Percentiles rank a stretch among this genome's conserved stretches.
Conservation (phyloP, 2,329 filamentous ascomycete species). For the Zymoseptoria pseudotritici region DNA sequence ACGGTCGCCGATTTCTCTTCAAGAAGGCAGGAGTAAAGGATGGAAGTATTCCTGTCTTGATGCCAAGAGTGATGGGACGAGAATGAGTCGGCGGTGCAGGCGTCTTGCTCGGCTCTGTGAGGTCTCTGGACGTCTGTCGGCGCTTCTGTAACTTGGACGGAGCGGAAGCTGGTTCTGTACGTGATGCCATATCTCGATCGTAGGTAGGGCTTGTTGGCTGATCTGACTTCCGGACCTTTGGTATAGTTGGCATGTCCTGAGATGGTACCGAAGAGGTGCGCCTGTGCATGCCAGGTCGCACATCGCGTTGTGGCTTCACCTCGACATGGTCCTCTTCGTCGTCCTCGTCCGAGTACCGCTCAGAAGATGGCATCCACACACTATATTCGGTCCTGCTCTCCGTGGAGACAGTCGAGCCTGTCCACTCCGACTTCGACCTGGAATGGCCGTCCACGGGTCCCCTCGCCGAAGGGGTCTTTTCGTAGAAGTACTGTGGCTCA, state of each 20-base stretch:
- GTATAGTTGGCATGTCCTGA: slow-evolving; percentile 39
- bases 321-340: slow-evolving; percentile 23
- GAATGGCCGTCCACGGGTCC: slow-evolving; percentile 15
- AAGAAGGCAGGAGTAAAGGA: slow-evolving; percentile 32
- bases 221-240: slow-evolving; percentile 37
- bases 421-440: slow-evolving; percentile 23
- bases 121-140: slow-evolving; percentile 6
- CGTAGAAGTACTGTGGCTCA: slow-evolving; percentile 18
- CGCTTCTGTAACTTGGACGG: slow-evolving; percentile 31
- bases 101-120: slow-evolving; percentile 1
- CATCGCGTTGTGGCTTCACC: slow-evolving; percentile 5
- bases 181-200: slow-evolving; percentile 14
- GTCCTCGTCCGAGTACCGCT: slow-evolving; percentile 25
- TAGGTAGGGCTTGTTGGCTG: slow-evolving; percentile 29
- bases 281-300: slow-evolving; percentile 34
- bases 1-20: slow-evolving; percentile 59
- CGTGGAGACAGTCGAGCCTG: slow-evolving; percentile 11
- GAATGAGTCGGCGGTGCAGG: slow-evolving; percentile 27
- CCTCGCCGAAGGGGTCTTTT: slow-evolving; percentile 10
- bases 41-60: slow-evolving; percentile 22
- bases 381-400: slow-evolving; percentile 32
- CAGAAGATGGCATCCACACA: slow-evolving; percentile 43
- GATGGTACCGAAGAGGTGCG: slow-evolving; percentile 44
- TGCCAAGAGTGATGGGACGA: slow-evolving; percentile 15
- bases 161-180: slow-evolving; percentile 24